phyloP scores from a whole-genome alignment of 768 basidiomycete species.

The Suillus clintonianus region DNA sequence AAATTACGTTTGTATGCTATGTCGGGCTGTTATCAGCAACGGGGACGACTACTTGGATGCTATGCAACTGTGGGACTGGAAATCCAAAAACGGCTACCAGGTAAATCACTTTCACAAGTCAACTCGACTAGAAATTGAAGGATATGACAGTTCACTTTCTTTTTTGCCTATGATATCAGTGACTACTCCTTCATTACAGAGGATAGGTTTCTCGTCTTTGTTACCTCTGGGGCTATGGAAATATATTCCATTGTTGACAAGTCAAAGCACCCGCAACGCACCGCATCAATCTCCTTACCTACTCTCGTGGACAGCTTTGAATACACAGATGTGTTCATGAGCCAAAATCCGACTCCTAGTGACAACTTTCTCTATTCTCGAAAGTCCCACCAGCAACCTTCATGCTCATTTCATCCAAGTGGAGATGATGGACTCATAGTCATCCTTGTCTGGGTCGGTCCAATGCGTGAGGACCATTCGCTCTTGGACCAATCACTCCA shows the following conservation, averaged over 20 bases:
- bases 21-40: constrained; percentile 37
- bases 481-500: constrained; percentile 39
- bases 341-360: neutral
- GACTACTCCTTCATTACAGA: constrained; percentile 54
- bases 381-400: neutral
- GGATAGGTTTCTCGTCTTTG: constrained; percentile 47
- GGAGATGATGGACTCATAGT: constrained; percentile 52
- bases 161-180: constrained; percentile 46
- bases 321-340: constrained; percentile 53
- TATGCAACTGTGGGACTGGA: constrained; percentile 57
- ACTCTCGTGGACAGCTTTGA: constrained; percentile 44
- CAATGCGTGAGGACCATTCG: constrained; percentile 31
- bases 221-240: constrained; percentile 48
- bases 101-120: constrained; percentile 24
- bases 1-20: constrained; percentile 48
- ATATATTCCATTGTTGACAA: constrained; percentile 44
- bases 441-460: constrained; percentile 48
- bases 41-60: constrained; percentile 41
- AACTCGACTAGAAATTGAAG: neutral
- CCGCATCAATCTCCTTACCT: constrained; percentile 45
- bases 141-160: constrained; percentile 40
- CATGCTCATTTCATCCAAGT: constrained; percentile 40
- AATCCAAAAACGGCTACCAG: constrained; percentile 31
- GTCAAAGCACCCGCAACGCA: constrained; percentile 32
- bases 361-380: constrained; percentile 2